Base-by-base conservation (phyloP, 1,284 basidiomycete genomes). In the Athelia psychrophila region DNA sequence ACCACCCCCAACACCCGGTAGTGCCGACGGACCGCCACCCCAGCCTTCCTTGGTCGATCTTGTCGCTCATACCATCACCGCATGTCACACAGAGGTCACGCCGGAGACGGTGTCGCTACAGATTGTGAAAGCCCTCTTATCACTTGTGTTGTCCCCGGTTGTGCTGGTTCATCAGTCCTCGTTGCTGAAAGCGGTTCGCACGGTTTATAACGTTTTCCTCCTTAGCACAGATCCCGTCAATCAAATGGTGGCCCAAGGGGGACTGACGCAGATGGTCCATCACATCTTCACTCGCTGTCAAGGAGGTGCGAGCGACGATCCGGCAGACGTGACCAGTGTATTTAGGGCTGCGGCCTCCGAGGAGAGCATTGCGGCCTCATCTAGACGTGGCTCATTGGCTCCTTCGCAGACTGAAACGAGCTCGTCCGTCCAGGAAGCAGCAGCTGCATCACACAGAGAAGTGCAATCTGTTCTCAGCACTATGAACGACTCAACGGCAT, bases 151-250 rank as follows among this genome's bases (percentile, higher is more conserved):
- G 35, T 96, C 93, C 6, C 80, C 89, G 3, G 90, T 85, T 36
- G 86, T 90, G 58, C 79, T 93, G 36, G 91, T 97, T 2, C 95
- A 98, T 68, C 95, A 97, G 66, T 95, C 93, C 6, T 91, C 92
- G 13, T 77, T 98, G 33, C 81, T 98, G 58, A 96, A 96, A 69
- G 93, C 95, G 24, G 91, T 98, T 24, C 82, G 95, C 35, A 97
- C 95, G 5, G 95, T 98, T 2, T 98, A 98, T 74, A 98, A 98
- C 65, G 88, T 98, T 53, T 98, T 98, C 68, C 77, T 98, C 27
- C 78, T 97, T 53, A 94, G 91, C 59, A 80, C 82, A 32, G 93
- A 96, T 61, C 82, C 88, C 3, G 90, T 94, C 50, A 98, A 95
- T 61, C 95, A 98, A 70, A 93, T 92, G 72, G 93, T 98, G 24